Conservation (phyloP, 2,329 filamentous ascomycete species). For the Cladosporium velox region DNA sequence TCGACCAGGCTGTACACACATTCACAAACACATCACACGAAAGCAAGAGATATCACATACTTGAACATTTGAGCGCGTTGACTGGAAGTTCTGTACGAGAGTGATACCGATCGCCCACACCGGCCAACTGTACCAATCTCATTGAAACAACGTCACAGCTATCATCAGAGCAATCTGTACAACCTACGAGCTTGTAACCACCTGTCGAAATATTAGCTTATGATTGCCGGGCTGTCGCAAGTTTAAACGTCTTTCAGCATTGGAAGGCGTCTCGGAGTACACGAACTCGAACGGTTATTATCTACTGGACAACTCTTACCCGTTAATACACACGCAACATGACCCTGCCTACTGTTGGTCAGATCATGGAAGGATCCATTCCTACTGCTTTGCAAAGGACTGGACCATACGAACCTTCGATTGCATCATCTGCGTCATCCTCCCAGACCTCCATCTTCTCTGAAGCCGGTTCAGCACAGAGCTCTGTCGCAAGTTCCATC, state of each 20-base stretch:
- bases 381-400: constrained; percentile 38
- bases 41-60: constrained; percentile 21
- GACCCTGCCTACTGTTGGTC: constrained; percentile 28
- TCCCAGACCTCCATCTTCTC: constrained; percentile 80
- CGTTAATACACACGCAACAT: constrained; percentile 28
- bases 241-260: constrained; percentile 33
- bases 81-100: constrained; percentile 6
- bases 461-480: constrained; percentile 50
- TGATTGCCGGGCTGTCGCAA: constrained; percentile 21
- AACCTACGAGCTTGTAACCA: constrained; percentile 14
- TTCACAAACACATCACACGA: constrained; percentile 9
- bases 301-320: constrained; percentile 33
- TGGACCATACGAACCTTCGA: constrained; percentile 65
- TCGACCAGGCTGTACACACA: constrained; percentile 18
- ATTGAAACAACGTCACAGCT: constrained; percentile 7
- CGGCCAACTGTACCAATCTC: not conserved
- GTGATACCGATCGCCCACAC: not conserved
- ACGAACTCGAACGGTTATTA: constrained; percentile 27
- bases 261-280: constrained; percentile 34
- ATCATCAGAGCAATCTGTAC: constrained; percentile 13
- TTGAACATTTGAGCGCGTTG: constrained; percentile 19
- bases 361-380: constrained; percentile 35
- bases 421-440: constrained; percentile 74
- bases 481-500: constrained; percentile 59
- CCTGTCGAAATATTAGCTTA: constrained; percentile 23